Evolutionary conservation across 2,329 filamentous ascomycete species (phyloP).

Genomic region (Colletotrichum incanum): DNA sequence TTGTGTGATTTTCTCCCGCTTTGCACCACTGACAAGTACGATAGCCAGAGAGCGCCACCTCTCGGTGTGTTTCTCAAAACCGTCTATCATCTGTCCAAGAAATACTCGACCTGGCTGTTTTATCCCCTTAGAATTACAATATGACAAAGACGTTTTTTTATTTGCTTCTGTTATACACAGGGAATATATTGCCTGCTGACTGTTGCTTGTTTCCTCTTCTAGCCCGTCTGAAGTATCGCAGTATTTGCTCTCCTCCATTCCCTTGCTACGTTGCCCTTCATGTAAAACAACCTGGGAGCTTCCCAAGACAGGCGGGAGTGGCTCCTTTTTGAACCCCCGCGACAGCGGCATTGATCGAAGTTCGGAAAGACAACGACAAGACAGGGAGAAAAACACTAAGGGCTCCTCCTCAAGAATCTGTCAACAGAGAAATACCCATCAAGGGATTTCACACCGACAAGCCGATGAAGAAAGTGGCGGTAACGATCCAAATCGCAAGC

Average conservation of each 20-base stretch:
- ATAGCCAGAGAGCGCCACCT: neutral
- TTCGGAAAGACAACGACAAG: neutral
- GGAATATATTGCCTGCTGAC: neutral
- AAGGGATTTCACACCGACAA: neutral
- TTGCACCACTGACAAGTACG: neutral
- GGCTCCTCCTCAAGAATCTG: neutral
- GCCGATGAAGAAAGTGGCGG: too few species aligned
- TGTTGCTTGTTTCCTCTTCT: neutral
- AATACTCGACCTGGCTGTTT: neutral
- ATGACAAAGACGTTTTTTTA: neutral
- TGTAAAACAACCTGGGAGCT: neutral
- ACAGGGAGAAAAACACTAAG: neutral
- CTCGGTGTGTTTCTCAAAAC: neutral
- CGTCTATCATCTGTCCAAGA: too few species aligned
- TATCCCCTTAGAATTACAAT: neutral
- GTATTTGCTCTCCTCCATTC: neutral
- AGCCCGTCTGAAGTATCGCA: slow-evolving; percentile 13
- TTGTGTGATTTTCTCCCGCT: neutral
- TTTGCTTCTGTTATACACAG: neutral
- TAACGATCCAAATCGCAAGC: neutral
- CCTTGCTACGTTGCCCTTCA: slow-evolving; percentile 13
- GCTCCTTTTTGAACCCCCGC: neutral
- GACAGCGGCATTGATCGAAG: slow-evolving; percentile 9
- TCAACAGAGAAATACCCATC: too few species aligned
- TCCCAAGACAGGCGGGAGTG: neutral